phyloP scores from a whole-genome alignment of 1,284 basidiomycete species.

The Leccinum pachyderme region DNA sequence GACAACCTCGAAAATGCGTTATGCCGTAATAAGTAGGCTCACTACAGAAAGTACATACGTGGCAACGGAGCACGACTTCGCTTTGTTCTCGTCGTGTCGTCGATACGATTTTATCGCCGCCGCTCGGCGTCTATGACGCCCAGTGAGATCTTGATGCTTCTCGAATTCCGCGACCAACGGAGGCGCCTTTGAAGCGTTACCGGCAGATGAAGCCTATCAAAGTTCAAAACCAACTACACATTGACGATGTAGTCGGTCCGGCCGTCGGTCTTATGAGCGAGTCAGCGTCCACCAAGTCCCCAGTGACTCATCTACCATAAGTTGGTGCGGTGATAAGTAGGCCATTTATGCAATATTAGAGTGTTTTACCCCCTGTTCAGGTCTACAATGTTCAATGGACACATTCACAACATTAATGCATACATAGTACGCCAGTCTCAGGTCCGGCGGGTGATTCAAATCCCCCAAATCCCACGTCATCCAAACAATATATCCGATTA shows the following conservation, averaged over 20 bases:
- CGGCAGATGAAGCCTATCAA: no score
- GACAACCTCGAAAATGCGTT: no score
- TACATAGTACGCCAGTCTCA: background rate
- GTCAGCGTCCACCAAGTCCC: no score
- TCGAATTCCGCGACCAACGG: background rate
- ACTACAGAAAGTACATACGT: background rate
- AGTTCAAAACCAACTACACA: background rate
- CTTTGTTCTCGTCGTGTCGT: background rate
- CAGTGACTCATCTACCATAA: background rate
- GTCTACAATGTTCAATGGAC: background rate
- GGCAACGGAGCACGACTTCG: background rate
- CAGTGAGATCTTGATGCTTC: no score
- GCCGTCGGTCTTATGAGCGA: no score
- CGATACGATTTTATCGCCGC: background rate
- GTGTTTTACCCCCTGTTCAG: background rate
- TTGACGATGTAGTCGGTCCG: no score
- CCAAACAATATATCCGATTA: constrained; percentile 26
- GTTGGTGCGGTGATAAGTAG: background rate
- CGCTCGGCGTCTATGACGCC: background rate
- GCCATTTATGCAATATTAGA: background rate
- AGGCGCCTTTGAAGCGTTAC: background rate
- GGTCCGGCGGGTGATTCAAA: background rate
- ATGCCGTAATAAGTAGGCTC: background rate
- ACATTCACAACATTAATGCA: background rate
- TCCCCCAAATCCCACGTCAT: constrained; percentile 5